phyloP scores from a whole-genome alignment of 257 asterid genomes.

The Cynanchum wilfordii region DNA sequence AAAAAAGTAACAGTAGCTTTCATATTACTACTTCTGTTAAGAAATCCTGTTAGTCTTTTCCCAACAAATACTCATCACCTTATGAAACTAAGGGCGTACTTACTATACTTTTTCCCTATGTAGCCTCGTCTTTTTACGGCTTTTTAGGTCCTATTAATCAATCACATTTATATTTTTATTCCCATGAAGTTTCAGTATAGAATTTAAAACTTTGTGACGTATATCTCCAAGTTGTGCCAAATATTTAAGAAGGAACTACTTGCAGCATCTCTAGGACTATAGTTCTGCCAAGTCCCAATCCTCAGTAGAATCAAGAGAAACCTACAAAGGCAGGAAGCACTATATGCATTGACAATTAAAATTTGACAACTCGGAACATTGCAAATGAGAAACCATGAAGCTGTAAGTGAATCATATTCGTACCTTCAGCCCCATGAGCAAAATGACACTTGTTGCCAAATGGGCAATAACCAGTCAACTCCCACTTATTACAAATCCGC shows the following conservation, averaged over 20 bases:
- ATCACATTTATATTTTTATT: not conserved
- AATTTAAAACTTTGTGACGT: not conserved
- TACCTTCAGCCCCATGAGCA: slow-evolving; percentile 76
- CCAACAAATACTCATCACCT: too few relatives aligned
- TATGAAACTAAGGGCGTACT: not conserved
- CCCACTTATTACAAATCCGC: slow-evolving; percentile 84
- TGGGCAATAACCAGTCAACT: slow-evolving; percentile 74
- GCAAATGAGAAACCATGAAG: not conserved
- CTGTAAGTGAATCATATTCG: slow-evolving; percentile 5
- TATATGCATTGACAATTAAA: not conserved
- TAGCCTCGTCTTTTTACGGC: not conserved
- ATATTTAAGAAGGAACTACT: not conserved
- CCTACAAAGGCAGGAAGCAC: not conserved
- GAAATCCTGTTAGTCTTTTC: not conserved
- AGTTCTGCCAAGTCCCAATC: not conserved
- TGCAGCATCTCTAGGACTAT: not conserved
- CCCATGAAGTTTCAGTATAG: not conserved
- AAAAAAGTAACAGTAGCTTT: not conserved
- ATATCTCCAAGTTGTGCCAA: not conserved
- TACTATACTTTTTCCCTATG: not conserved
- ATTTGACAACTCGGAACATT: not conserved
- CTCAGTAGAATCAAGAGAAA: not conserved
- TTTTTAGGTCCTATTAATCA: not conserved
- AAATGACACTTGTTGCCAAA: slow-evolving; percentile 84
- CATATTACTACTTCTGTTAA: not conserved